Base-by-base conservation (phyloP, 208 protist species). In the Crithidia fasciculata region DNA sequence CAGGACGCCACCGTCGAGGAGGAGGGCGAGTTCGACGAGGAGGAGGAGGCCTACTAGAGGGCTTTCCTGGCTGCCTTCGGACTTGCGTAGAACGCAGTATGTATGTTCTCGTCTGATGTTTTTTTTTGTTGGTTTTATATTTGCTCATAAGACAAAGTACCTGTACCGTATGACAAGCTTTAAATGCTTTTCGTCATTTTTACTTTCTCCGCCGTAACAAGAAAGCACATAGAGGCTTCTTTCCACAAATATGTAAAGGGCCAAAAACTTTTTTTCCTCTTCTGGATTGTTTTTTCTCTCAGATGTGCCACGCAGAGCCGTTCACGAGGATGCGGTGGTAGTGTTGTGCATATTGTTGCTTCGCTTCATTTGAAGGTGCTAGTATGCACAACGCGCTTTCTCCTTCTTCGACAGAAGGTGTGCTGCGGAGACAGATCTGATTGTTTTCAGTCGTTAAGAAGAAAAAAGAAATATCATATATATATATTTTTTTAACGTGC, bases 1-100 rank as follows among this genome's bases (percentile, higher is more conserved):
- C 76, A 96, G 74, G 89, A 93, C 65, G 93, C 92, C 72, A 90
- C 90, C 45, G 75, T 89, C 60, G 92, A 96, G 64, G 91, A 95
- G 78, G 89, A 94, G 79, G 90, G 86, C 16, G 57, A 62, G 57
- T 62, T 88, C 72, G 88, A 93, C 56, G 57, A 62, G 57, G 40
- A 92, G 71, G 86, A 82, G 53, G 85, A 86, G 81, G 72, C 72
- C 54, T 85, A 86, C 76, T 87, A 76, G 55, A 41, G 41, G 41
- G 54, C 37, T 9, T 28, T 44, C 18, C 43, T 41, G 0, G 3
- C 37, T 10, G 18, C 37, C 1, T 28, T 28, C 28, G 28, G 28
- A 28, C 28, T 28, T 28, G 28, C n/a, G 45, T 56, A 57, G 19
- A n/a, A n/a, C 36, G 41, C 19, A 6, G 15, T 65, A 55, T 54